Percentiles rank a stretch among this genome's conserved stretches.
Evolutionary conservation across 306 rosid genomes (phyloP).

Genomic region (Rosa persica): DNA sequence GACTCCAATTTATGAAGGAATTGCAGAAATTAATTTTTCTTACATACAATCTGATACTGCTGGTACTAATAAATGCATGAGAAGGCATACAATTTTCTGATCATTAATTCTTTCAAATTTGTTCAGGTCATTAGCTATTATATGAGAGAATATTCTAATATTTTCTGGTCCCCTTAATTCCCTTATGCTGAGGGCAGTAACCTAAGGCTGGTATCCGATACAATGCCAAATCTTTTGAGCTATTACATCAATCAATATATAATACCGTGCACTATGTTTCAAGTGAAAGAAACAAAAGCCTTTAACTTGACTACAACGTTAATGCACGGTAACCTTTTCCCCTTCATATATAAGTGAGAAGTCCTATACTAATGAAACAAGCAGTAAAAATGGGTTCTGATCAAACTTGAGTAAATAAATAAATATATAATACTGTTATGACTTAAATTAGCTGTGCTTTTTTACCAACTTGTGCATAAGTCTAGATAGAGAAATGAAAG

Average conservation of each 20-base stretch:
- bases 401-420: not conserved
- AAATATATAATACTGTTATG: not conserved
- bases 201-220: too few relatives aligned
- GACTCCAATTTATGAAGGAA: too few relatives aligned
- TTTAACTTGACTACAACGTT: not conserved
- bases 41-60: too few relatives aligned
- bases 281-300: not conserved
- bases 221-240: not conserved
- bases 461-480: slow-evolving; percentile 57
- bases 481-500: slow-evolving; percentile 69
- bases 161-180: too few relatives aligned
- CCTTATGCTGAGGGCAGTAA: too few relatives aligned
- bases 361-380: not conserved
- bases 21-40: too few relatives aligned
- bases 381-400: not conserved
- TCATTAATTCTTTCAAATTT: too few relatives aligned
- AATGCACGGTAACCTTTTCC: not conserved
- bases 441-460: slow-evolving; percentile 20
- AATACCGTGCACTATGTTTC: not conserved
- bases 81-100: too few relatives aligned
- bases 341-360: not conserved
- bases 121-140: too few relatives aligned
- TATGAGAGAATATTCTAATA: too few relatives aligned
- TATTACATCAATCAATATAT: too few relatives aligned
- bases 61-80: too few relatives aligned